Evolutionary conservation across 257 asterid species (phyloP), one percentile per base, ranked within the genome.

Genomic region (Handroanthus guayacan): DNA sequence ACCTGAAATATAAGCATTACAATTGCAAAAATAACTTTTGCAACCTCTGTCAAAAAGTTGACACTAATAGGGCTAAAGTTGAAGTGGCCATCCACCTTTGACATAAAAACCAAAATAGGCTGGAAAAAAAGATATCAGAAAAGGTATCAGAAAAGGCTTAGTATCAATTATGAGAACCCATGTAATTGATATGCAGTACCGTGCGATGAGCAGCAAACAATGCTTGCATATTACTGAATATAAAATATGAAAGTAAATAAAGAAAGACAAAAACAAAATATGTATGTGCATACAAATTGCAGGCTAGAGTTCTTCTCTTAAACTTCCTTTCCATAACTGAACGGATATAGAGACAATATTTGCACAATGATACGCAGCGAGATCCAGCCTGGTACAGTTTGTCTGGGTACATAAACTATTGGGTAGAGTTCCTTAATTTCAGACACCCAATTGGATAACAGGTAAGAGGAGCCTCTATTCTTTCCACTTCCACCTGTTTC

Each of bases 61-160:
- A 95, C 98, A 74, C 99, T 93, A 58, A 95, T 90, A 69, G 99
- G 98, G 87, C 97, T 95, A 85, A 93, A 95, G 64, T 87, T 85
- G 87, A 91, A 93, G 79, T 85, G 90, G 72, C 98, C 99, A 81
- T 95, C 98, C 72, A 93, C 99, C 81, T 95, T 95, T 60, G 98
- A 94, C 98, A 91, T 94, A 79, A 74, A 95, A 48, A 95, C 98
- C 88, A 94, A 81, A 80, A 94, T 81, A 75, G 98, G 98, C 98
- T 94, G 78, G 85, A 86, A 79, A 70, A 77, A 71, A 75, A 69
- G 78, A 66, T 36, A 16, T 36, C 41, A 81, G 56, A 68, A 63
- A 62, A 75, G 54, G 55, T 36, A 16, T 36, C 41, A 81, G 56
- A 68, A 63, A 62, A 75, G 54, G 55, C 43, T 71, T 57, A 75